Conservation (phyloP, 345 rosid species). For the Brassica napus region DNA sequence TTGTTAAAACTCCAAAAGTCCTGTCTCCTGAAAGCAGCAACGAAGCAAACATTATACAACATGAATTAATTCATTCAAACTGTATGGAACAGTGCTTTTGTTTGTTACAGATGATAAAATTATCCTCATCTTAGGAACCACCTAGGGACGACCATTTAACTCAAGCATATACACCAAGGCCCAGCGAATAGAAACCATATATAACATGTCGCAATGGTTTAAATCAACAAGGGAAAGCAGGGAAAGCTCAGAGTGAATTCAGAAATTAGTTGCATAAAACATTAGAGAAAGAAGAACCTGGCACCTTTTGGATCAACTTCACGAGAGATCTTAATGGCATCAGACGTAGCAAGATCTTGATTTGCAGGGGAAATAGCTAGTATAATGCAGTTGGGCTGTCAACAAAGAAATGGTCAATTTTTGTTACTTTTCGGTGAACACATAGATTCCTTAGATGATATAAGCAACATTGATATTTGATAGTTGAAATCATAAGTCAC, state of each 20-base stretch:
- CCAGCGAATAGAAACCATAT: neutral
- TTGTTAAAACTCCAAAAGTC: slow-evolving; percentile 87
- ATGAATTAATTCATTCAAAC: neutral
- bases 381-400: slow-evolving; percentile 93
- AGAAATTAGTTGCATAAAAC: neutral
- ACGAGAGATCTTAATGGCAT: slow-evolving; percentile 95
- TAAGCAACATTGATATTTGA: neutral
- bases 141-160: neutral
- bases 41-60: slow-evolving; percentile 18
- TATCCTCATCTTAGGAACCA: neutral
- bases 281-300: neutral
- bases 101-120: neutral
- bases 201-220: neutral
- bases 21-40: slow-evolving; percentile 66
- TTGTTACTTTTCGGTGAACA: slow-evolving; percentile 11
- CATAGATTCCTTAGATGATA: neutral
- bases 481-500: slow-evolving; percentile 41
- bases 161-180: slow-evolving; percentile 2
- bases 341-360: slow-evolving; percentile 98
- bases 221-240: too few species aligned
- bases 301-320: slow-evolving; percentile 97
- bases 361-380: slow-evolving; percentile 98
- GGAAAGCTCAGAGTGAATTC: neutral
- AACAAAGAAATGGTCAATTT: slow-evolving; percentile 22
- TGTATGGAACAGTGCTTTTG: neutral